Evolutionary conservation across 768 basidiomycete genomes (phyloP), one percentile per base, ranked within the genome.

Genomic region (Leccinum uliginosum): DNA sequence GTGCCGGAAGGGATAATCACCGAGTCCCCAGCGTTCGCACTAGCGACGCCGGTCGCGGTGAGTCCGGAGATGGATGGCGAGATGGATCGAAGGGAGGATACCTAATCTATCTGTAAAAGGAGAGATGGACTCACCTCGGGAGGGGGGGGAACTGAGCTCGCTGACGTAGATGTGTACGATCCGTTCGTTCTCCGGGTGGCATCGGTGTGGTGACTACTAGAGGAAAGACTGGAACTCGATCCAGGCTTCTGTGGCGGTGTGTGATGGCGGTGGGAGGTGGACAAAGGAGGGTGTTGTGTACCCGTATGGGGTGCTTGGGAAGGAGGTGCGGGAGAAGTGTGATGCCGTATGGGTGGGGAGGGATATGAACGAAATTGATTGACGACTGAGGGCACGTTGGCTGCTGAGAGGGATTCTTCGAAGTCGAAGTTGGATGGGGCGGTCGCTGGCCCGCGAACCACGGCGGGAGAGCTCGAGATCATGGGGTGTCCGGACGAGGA

Each of bases 301-400:
- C 0, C 66, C 57, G 50, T 60, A 35, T 57, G 57, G 0, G 56
- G 12, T 6, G 19, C 38, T 21, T 57, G 62, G 3, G 66, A 57
- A 64, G 67, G 35, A 29, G 46, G 45, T 24, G 60, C 57, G 59
- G 66, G 64, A 57, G 65, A 59, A 64, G 60, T 30, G 38, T 40
- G 50, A 62, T 58, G 66, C 55, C 59, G 65, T 59, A 59, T 50
- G 55, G 63, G 61, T 59, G 65, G 62, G 53, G 40, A 40, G 38
- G 62, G 60, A 65, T 57, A 67, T 65, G 68, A 71, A 61, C 63
- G 68, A 67, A 50, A 53, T 49, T 70, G 69, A 70, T 71, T 71
- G 60, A 67, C 68, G 55, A 65, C 65, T 34, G 70, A 69, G 60
- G 65, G 56, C 58, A 67, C 60, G 51, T 65, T 67, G 56, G 67